These are phyloP conservation scores for Blastobotrys persicus DNA, from an alignment of 1,139 yeast genomes.

Conservation along the genomic window DNA sequence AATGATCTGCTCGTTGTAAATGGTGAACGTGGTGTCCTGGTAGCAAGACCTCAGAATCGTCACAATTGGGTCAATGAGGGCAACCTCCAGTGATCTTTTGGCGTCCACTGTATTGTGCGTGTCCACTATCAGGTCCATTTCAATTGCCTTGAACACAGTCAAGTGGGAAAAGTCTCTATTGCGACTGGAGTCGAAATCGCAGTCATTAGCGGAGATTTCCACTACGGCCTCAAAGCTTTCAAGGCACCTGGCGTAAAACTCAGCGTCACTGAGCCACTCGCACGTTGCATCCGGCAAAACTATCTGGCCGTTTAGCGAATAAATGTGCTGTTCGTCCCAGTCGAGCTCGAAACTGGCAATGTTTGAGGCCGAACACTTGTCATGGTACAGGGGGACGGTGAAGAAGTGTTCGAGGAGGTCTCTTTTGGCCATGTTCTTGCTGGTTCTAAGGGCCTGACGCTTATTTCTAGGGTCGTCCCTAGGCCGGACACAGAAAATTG, in stretches of 20 bases:
- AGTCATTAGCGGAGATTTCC: not conserved
- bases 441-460: slow-evolving; percentile 1
- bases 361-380: not conserved
- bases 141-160: not conserved
- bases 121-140: slow-evolving; percentile 3
- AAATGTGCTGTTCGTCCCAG: not conserved
- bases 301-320: not conserved
- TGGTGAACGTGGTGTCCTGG: slow-evolving; percentile 1
- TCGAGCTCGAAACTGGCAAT: not conserved
- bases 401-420: slow-evolving; percentile 7
- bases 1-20: slow-evolving; percentile 7
- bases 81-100: slow-evolving; percentile 8
- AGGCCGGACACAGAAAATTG: slow-evolving; percentile 11
- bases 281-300: slow-evolving; percentile 7
- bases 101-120: not conserved
- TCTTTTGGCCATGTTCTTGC: slow-evolving; percentile 11
- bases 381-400: slow-evolving; percentile 10
- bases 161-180: slow-evolving; percentile 3
- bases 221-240: slow-evolving; percentile 4
- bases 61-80: slow-evolving; percentile 6
- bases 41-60: slow-evolving; percentile 11
- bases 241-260: slow-evolving; percentile 5
- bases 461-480: slow-evolving; percentile 6
- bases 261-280: not conserved
- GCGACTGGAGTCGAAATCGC: slow-evolving; percentile 2